Evolutionary conservation across 768 basidiomycete genomes (phyloP), one percentile per base, ranked within the genome.

Genomic region (Artomyces pyxidatus): DNA sequence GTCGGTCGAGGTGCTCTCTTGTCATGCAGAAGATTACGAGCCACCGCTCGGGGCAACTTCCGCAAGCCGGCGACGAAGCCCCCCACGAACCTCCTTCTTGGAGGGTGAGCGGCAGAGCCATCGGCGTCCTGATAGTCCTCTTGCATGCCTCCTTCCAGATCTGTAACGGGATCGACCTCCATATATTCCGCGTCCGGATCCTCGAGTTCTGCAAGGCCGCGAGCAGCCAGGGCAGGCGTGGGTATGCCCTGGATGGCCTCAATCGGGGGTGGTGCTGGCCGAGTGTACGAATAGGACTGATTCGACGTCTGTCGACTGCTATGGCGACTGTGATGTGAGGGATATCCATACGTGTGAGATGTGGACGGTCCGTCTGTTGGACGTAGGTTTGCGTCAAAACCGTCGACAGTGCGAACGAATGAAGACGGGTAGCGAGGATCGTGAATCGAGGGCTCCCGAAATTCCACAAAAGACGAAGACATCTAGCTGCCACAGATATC

Each of bases 51-150:
- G 11, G 56, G 56, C 11, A 57, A 32, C 39, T 40, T 55, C 41
- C 27, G 51, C 50, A 57, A 37, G 1, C 45, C 21, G 9, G 44
- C 37, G 2, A 55, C 45, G 25, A 57, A 57, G 11, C 56, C 56
- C 5, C 56, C 56, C 4, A 57, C 53, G 32, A 57, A 57, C 37
- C 50, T 47, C 28, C 37, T 37, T 27, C 22, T 49, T n/a, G 30
- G 37, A 19, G 46, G 28, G 3, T 45, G 29, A n/a, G n/a, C n/a
- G n/a, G n/a, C n/a, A 11, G 43, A 38, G 19, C 0, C 37, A 22
- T 10, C 14, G 32, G 19, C 45, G 12, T 50, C 46, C 23, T 54
- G 45, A n/a, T 35, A 51, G 25, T 44, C 42, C 6, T 46, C 50
- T 14, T 35, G 22, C 14, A 28, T 30, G 7, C 37, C 17, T 8